Evolutionary conservation across 176 grass and related monocot genomes (phyloP).

Genomic region (Eragrostis curvula): DNA sequence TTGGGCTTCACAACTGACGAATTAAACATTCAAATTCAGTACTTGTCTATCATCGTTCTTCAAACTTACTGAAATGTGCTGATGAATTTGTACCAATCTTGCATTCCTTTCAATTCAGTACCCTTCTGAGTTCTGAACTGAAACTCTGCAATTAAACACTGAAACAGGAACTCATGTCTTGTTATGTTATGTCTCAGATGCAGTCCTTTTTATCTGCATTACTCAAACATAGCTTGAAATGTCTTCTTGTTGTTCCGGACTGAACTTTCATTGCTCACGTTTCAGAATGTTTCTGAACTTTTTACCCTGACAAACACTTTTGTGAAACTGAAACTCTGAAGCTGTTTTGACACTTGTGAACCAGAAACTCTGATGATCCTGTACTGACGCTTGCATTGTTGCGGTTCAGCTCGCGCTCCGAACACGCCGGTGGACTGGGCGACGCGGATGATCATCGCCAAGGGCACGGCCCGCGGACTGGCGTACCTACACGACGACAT

Average conservation of each 20-base stretch:
- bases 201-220: no score
- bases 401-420: conserved; percentile 5
- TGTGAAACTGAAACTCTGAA: not conserved
- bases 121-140: not conserved
- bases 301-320: no score
- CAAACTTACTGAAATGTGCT: not conserved
- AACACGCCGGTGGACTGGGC: conserved; percentile 61
- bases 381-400: not conserved
- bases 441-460: conserved; percentile 62
- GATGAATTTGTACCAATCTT: no score
- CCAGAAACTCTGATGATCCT: conserved; percentile 37
- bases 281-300: no score
- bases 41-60: no score
- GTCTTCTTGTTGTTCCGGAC: not conserved
- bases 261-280: not conserved
- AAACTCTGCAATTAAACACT: no score
- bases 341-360: no score
- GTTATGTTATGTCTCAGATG: no score
- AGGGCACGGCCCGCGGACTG: conserved; percentile 68
- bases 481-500: conserved; percentile 66
- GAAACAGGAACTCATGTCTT: no score
- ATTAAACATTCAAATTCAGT: no score
- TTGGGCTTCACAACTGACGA: not conserved
- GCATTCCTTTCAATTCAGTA: no score
- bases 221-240: not conserved